These are phyloP conservation scores for Porosira glacialis DNA, from an alignment of 352 stramenopile species.

Conservation along the genomic window DNA sequence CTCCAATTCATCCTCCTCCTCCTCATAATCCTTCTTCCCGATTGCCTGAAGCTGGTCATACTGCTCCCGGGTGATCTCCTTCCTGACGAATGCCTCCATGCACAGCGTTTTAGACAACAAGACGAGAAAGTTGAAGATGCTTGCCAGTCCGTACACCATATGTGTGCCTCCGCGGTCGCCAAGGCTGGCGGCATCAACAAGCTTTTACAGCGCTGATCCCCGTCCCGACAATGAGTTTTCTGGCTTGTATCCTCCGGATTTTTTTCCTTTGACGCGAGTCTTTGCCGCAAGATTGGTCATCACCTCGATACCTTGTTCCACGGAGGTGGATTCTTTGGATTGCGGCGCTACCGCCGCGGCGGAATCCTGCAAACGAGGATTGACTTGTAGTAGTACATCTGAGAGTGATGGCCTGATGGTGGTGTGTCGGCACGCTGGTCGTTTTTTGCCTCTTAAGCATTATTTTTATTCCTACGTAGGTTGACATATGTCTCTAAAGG, in stretches of 20 bases:
- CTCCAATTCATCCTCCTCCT: constrained; percentile 83
- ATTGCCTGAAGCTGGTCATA: constrained; percentile 96
- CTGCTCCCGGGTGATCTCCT: constrained; percentile 94
- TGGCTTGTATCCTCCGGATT: constrained; percentile 73
- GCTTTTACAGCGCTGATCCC: constrained; percentile 51
- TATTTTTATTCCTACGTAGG: no score
- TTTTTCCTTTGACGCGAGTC: constrained; percentile 80
- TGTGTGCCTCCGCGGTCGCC: constrained; percentile 50
- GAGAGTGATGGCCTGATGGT: no score
- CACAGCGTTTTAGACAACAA: constrained; percentile 91
- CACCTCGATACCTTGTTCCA: constrained; percentile 81
- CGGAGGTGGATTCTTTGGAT: constrained; percentile 49
- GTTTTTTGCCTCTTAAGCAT: no score
- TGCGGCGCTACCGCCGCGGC: no score
- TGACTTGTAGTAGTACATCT: no score
- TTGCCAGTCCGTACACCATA: constrained; percentile 87
- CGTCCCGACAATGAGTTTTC: constrained; percentile 13
- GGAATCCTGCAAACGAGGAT: no score
- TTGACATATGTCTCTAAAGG: no score
- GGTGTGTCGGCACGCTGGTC: no score
- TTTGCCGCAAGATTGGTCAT: constrained; percentile 76
- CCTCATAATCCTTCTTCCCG: constrained; percentile 90
- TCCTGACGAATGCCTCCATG: constrained; percentile 92
- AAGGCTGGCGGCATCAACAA: constrained; percentile 66
- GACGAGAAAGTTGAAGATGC: constrained; percentile 89